These are phyloP conservation scores for Closterium sp. DNA, from an alignment of 139 green algal genomes.

Conservation along the genomic window DNA sequence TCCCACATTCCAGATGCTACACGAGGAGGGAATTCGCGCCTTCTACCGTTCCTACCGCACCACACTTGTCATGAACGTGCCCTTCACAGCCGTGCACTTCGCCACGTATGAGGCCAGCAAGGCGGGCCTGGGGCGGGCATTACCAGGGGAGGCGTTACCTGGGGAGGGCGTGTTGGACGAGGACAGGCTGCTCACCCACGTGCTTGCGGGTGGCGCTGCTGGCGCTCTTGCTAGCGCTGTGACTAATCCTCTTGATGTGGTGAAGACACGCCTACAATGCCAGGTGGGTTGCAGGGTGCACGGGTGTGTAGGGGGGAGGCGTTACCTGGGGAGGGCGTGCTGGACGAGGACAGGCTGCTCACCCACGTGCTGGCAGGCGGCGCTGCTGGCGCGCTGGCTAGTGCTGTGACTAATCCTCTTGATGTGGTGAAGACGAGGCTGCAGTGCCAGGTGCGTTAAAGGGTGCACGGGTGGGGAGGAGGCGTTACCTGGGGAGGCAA, in stretches of 20 bases:
- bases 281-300: constrained; percentile 2
- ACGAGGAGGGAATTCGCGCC: constrained; percentile 71
- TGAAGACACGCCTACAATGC: constrained; percentile 86
- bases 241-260: constrained; percentile 86
- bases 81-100: constrained; percentile 91
- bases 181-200: constrained; percentile 47
- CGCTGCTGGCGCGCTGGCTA: constrained; percentile 69
- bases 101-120: constrained; percentile 88
- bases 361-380: no score
- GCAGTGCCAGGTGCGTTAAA: constrained; percentile 51
- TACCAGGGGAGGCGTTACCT: not conserved
- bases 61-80: constrained; percentile 95
- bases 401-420: constrained; percentile 79
- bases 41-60: constrained; percentile 89
- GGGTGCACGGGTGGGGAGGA: no score
- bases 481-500: no score
- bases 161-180: constrained; percentile 23
- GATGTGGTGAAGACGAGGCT: constrained; percentile 93
- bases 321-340: no score
- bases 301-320: constrained; percentile 34
- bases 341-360: no score
- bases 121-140: not conserved
- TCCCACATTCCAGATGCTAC: no score
- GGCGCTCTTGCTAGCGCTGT: constrained; percentile 74
- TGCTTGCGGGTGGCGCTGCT: constrained; percentile 59